Evolutionary conservation across 768 basidiomycete genomes (phyloP).

Genomic region (Termitomyces sp.): DNA sequence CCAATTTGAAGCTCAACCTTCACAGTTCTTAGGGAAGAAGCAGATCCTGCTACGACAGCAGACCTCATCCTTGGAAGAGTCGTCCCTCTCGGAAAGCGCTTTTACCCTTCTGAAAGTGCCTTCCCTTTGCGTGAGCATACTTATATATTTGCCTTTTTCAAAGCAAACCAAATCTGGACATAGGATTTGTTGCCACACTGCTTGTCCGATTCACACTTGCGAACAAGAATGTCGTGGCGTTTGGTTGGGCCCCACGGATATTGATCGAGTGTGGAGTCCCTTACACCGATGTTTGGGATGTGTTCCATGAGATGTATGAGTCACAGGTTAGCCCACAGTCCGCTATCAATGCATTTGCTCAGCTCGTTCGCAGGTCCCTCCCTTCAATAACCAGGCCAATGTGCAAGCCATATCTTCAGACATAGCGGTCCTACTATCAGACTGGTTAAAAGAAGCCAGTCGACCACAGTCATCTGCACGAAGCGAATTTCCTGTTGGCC

Average conservation of each 20-base stretch:
- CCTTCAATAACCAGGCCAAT: conserved; percentile 76
- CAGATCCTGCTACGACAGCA: conserved; percentile 46
- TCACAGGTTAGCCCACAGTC: conserved; percentile 58
- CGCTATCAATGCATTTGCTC: background rate
- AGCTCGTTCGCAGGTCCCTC: conserved; percentile 51
- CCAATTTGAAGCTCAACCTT: background rate
- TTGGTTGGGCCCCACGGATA: conserved; percentile 80
- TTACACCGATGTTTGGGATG: conserved; percentile 77
- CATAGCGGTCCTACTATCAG: conserved; percentile 71
- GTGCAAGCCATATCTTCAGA: conserved; percentile 78
- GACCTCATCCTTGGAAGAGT: conserved; percentile 62
- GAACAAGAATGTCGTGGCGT: conserved; percentile 48
- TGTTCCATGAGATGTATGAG: conserved; percentile 82
- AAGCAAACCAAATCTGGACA: background rate
- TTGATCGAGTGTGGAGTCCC: conserved; percentile 80
- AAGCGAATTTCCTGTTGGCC: conserved; percentile 70
- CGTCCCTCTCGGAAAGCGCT: conserved; percentile 72
- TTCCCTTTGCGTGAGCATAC: conserved; percentile 74
- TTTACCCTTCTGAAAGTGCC: conserved; percentile 87
- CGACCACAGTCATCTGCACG: conserved; percentile 62
- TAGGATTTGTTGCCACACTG: conserved; percentile 72
- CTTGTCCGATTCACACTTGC: conserved; percentile 70
- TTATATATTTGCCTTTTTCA: background rate
- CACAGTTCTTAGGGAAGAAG: conserved; percentile 51
- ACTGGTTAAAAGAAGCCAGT: conserved; percentile 77